A percentile compares a stretch with the other conserved stretches of the same genome.
phyloP scores from a whole-genome alignment of 1,284 basidiomycete genomes.

The Neotropicomus parvogracilis region DNA sequence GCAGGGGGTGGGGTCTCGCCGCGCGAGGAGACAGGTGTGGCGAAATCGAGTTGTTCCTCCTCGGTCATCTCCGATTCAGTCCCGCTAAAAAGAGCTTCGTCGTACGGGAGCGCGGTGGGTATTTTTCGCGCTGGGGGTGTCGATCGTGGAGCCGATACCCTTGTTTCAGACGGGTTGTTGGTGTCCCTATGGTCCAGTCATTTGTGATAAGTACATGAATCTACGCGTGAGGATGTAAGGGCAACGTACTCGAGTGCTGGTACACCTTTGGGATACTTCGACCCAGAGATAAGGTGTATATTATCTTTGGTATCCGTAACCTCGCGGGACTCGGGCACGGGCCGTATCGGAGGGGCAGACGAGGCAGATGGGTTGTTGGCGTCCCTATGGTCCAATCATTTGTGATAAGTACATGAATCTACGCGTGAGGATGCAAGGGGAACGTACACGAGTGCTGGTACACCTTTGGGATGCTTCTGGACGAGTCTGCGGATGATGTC shows the following conservation, averaged over 20 bases:
- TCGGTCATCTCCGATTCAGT: constrained; percentile 27
- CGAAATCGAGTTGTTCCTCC: constrained; percentile 21
- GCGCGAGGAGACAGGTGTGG: constrained; percentile 27
- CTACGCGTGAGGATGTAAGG: not conserved
- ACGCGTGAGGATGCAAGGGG: not conserved
- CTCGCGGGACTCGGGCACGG: not conserved
- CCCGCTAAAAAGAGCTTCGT: constrained; percentile 18
- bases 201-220: not conserved
- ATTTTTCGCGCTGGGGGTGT: not conserved
- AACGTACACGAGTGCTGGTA: constrained; percentile 19
- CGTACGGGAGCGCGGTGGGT: constrained; percentile 7
- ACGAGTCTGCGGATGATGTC: constrained; percentile 27
- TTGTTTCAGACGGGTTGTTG: constrained; percentile 1
- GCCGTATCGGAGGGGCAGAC: not conserved
- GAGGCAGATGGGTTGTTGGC: constrained; percentile 1
- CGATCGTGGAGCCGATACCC: constrained; percentile 4
- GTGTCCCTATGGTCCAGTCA: constrained; percentile 6
- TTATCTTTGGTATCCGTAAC: constrained; percentile 14
- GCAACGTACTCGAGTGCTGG: constrained; percentile 17
- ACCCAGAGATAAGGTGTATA: too few species aligned
- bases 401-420: not conserved
- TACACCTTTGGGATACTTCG: constrained; percentile 28
- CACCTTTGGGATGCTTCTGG: constrained; percentile 26
- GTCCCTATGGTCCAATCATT: constrained; percentile 6
- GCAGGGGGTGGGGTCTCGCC: constrained; percentile 21